Percentiles rank a stretch among this genome's conserved stretches.
These are phyloP conservation scores for Colletotrichum caudatum DNA, from an alignment of 2,329 filamentous ascomycete species.

Conservation along the genomic window DNA sequence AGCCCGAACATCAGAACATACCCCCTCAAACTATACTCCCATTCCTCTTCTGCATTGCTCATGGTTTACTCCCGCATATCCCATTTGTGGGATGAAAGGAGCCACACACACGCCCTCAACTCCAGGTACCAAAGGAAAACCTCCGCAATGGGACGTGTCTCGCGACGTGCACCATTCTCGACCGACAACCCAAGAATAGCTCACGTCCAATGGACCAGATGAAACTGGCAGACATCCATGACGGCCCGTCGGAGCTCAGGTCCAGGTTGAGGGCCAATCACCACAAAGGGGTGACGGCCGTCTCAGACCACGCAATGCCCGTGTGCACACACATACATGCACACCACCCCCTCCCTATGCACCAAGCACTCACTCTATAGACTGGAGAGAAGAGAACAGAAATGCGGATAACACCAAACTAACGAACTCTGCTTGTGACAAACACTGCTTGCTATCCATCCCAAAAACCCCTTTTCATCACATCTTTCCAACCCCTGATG, in stretches of 20 bases:
- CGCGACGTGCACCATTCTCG: neutral
- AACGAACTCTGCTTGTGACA: constrained; percentile 38
- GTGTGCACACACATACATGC: neutral
- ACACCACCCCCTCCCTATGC: neutral
- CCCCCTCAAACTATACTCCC: neutral
- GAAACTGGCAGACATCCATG: constrained; percentile 5
- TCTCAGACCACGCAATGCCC: neutral
- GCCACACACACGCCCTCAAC: neutral
- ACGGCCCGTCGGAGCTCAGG: neutral
- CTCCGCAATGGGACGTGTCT: neutral
- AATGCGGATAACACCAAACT: constrained; percentile 33
- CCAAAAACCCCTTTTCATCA: constrained; percentile 32
- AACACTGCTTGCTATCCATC: constrained; percentile 42
- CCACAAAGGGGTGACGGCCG: neutral
- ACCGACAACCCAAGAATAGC: neutral
- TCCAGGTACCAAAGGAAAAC: neutral
- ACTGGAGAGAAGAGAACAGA: constrained; percentile 7
- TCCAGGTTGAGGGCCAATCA: neutral
- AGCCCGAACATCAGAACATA: neutral
- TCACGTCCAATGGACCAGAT: constrained; percentile 11
- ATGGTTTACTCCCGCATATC: neutral
- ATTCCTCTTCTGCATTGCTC: neutral
- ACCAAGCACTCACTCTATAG: neutral
- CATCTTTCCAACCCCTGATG: constrained; percentile 27
- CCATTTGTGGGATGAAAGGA: constrained; percentile 8